Evolutionary conservation across 352 stramenopile species (phyloP), one percentile per base, ranked within the genome.

Genomic region (Phytophthora idaei): DNA sequence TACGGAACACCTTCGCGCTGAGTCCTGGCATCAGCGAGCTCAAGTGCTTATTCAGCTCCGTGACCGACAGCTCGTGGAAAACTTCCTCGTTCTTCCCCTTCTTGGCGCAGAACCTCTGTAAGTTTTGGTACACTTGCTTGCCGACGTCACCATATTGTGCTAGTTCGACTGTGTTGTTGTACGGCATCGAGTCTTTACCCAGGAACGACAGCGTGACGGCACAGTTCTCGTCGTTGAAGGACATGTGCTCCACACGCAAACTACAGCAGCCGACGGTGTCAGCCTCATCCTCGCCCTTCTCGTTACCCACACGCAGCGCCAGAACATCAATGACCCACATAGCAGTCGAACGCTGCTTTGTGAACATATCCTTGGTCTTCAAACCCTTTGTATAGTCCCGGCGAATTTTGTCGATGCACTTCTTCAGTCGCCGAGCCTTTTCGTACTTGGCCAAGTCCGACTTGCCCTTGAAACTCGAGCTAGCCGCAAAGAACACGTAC

Each of bases 281-380:
- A 44, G 98, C 98, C 68, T 99, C 96, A 48, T 99, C 97, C 27
- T 98, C 98, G 59, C 98, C 97, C 72, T 99, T 99, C 69, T 99
- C 98, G 58, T 98, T 98, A 60, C 98, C 98, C 15, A 99, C 98
- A 98, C 98, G 97, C 64, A 99, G 81, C 7, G 98, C 98, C n/a
- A 99, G 78, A 44, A 98, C 81, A 88, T 99, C 98, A 73, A 99
- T 99, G 39, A 99, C 95, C 97, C 97, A 99, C 88, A 99, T 99
- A n/a, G 97, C 97, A 29, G 97, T 99, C 1, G 95, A 98, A 12
- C 98, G 87, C 74, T 99, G 97, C 57, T 88, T 84, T 17, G 80
- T 91, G 50, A 95, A 94, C 74, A 92, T 90, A 63, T 98, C 94
- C 67, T 97, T 98, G 6, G 85, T 84, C 48, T 83, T 83, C 21